Base-by-base conservation (phyloP, 352 stramenopile species). In the Plasmopara viticola region DNA sequence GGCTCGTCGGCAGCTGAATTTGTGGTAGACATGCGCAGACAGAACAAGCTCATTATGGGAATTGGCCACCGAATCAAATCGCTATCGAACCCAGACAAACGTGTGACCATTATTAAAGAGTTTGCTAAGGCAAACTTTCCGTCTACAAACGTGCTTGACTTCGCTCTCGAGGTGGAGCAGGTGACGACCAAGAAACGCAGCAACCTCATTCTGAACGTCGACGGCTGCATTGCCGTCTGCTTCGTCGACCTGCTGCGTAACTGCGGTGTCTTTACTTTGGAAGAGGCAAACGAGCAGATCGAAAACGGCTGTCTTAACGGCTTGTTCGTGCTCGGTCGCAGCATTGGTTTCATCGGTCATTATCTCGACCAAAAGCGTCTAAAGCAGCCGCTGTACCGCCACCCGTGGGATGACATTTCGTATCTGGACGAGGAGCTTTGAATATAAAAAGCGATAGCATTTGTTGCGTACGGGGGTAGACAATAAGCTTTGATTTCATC, bases 121-220 rank as follows among this genome's bases (percentile, higher is more conserved):
- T 98, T 93, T 62, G 95, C 94, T 17, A 77, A 94, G 51, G 70
- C 93, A 51, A 75, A 98, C 73, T 98, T 98, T 74, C 87, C 87
- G 15, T 69, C 83, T 62, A 98, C 91, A 50, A 84, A 94, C 44
- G 86, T 98, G 46, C 78, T 98, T 28, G 73, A 98, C 63, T 98
- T 98, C 74, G 95, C 95, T 28, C 74, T 98, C 39, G 84, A 87
- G 46, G 93, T 98, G 44, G 94, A 98, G 66, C 87, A 97, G 72
- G 85, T 98, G 51, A 98, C 95, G 35, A 98, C 93, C 12, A 96
- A 97, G 76, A 98, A 98, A 78, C 93, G 88, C 64, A 93, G 90
- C 58, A 98, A 96, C 64, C 68, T 98, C n/a, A 98, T 98, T 63
- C 72, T 98, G 17, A 98, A 98, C 74, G 95, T 98, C 29, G 95